These are phyloP conservation scores for Calvatia gigantea DNA, from an alignment of 768 basidiomycete genomes.

Conservation along the genomic window DNA sequence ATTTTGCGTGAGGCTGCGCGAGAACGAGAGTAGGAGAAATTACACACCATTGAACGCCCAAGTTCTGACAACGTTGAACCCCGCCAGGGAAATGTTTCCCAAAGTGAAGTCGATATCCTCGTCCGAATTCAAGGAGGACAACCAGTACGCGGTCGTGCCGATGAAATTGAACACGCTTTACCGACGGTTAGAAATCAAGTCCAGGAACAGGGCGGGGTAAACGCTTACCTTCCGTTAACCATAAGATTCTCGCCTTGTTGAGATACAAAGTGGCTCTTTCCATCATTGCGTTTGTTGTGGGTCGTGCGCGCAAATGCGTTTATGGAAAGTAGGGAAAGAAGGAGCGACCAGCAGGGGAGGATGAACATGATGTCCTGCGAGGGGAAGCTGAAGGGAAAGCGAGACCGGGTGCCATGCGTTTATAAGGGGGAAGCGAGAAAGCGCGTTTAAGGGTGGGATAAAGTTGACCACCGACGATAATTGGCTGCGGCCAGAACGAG, in stretches of 20 bases:
- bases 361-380: slow-evolving; percentile 12
- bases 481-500: neutral
- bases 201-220: neutral
- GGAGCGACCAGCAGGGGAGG: slow-evolving; percentile 16
- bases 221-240: slow-evolving; percentile 50
- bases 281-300: slow-evolving; percentile 24
- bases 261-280: slow-evolving; percentile 35
- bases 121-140: slow-evolving; percentile 48
- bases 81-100: slow-evolving; percentile 50
- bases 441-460: neutral
- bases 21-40: slow-evolving; percentile 3
- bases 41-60: slow-evolving; percentile 70
- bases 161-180: slow-evolving; percentile 26
- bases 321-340: slow-evolving; percentile 20
- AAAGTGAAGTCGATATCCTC: slow-evolving; percentile 57
- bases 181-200: slow-evolving; percentile 8
- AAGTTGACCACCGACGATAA: neutral
- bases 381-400: slow-evolving; percentile 6
- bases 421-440: slow-evolving; percentile 1
- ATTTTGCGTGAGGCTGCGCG: neutral
- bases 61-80: slow-evolving; percentile 56
- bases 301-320: slow-evolving; percentile 23
- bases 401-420: neutral
- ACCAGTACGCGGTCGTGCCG: slow-evolving; percentile 68
- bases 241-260: slow-evolving; percentile 42